phyloP scores from a whole-genome alignment of 2,329 filamentous ascomycete species.

The Colletotrichum filicis region DNA sequence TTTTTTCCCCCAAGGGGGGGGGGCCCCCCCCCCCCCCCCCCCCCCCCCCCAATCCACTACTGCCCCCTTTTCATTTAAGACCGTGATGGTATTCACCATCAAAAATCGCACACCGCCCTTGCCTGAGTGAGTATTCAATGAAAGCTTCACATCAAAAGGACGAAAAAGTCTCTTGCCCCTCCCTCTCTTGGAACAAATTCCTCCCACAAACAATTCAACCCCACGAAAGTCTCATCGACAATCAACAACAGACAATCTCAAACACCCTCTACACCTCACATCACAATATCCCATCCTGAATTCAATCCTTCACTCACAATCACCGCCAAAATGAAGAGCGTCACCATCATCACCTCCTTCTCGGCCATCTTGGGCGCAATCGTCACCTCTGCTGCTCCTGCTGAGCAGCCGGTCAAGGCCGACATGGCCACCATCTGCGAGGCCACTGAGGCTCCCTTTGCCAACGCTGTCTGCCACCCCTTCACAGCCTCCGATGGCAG shows the following conservation, averaged over 20 bases:
- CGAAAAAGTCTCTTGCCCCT: neutral
- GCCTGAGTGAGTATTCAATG: neutral
- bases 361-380: neutral
- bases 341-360: neutral
- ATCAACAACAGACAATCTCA: neutral
- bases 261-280: neutral
- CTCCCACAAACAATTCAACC: neutral
- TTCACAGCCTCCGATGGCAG: neutral
- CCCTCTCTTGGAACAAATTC: neutral
- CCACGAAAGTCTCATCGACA: neutral
- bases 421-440: neutral
- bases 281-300: neutral
- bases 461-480: neutral
- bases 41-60: neutral
- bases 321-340: neutral
- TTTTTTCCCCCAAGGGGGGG: too few relatives aligned
- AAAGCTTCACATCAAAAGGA: neutral
- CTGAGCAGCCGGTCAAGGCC: neutral
- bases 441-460: neutral
- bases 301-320: too few relatives aligned
- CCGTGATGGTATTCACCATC: neutral
- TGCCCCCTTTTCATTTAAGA: neutral
- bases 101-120: neutral
- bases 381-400: neutral
- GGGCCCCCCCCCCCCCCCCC: too few relatives aligned